Evolutionary conservation across 352 stramenopile genomes (phyloP).

Genomic region (Phytophthora rubi): DNA sequence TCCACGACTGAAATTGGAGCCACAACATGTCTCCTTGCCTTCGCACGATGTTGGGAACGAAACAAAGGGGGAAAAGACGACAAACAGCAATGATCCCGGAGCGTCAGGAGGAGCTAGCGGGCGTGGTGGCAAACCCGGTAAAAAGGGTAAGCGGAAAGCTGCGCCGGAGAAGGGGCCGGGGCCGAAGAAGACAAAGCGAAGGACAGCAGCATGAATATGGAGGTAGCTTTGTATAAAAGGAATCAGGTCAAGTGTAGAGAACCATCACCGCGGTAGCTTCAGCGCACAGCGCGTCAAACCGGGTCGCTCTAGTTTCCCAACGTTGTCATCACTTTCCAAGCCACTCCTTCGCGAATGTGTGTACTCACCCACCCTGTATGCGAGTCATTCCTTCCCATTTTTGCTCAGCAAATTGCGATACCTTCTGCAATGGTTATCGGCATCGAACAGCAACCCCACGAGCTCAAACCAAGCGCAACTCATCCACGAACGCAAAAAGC

Average conservation of each 20-base stretch:
- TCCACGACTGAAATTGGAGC: constrained; percentile 22
- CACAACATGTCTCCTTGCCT: constrained; percentile 2
- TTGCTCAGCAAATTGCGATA: constrained; percentile 55
- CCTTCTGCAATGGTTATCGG: constrained; percentile 56
- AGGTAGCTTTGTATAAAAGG: constrained; percentile 18
- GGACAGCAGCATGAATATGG: constrained; percentile 20
- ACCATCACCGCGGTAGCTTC: constrained; percentile 35
- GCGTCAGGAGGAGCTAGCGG: constrained; percentile 3
- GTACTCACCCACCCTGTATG: not conserved
- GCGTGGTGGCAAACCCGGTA: constrained; percentile 20
- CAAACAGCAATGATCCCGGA: constrained; percentile 1
- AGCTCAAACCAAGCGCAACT: constrained; percentile 36
- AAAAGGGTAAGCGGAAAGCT: constrained; percentile 35
- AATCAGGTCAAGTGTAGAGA: constrained; percentile 60
- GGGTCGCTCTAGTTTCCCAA: constrained; percentile 25
- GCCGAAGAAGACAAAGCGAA: constrained; percentile 32
- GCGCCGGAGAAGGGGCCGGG: constrained; percentile 19
- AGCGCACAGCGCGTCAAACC: constrained; percentile 5
- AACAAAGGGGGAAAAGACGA: constrained; percentile 15
- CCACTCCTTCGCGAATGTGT: constrained; percentile 7
- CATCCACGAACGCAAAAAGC: constrained; percentile 1
- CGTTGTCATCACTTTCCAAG: constrained; percentile 45
- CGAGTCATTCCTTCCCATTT: constrained; percentile 18
- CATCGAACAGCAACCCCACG: constrained; percentile 35
- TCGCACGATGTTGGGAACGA: constrained; percentile 7